A percentile compares a stretch with the other conserved stretches of the same genome.
These are phyloP conservation scores for Pelargonium myrrhifolium DNA, from an alignment of 441 rosid genomes.

Conservation along the genomic window DNA sequence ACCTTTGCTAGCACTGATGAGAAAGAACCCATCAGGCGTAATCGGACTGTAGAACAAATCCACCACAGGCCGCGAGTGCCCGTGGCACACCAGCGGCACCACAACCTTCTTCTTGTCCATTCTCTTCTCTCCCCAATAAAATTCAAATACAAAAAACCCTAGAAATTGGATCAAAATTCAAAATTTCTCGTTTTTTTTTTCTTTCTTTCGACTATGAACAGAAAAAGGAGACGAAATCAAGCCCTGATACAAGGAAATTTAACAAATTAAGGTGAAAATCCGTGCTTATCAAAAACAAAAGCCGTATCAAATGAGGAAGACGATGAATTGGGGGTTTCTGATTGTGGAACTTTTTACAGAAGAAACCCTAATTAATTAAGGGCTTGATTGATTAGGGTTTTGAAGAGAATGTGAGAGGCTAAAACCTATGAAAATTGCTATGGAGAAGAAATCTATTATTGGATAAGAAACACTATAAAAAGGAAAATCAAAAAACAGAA, in stretches of 20 bases:
- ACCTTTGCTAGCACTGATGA: conserved; percentile 97
- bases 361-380: not conserved
- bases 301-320: no score
- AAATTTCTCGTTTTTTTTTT: not conserved
- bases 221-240: not conserved
- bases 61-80: conserved; percentile 94
- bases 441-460: not conserved
- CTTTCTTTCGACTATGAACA: not conserved
- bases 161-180: not conserved
- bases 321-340: not conserved
- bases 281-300: not conserved
- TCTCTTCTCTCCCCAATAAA: conserved; percentile 1
- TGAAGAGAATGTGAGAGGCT: not conserved
- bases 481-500: not conserved
- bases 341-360: not conserved
- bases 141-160: not conserved
- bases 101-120: conserved; percentile 64
- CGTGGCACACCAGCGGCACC: conserved; percentile 87
- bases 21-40: conserved; percentile 92
- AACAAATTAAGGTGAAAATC: not conserved
- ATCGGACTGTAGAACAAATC: conserved; percentile 83
- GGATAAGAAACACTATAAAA: not conserved
- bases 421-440: not conserved
- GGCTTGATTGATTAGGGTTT: not conserved
- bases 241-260: not conserved